Evolutionary conservation across 2,329 filamentous ascomycete genomes (phyloP).

Genomic region (Cryphonectria radicalis): DNA sequence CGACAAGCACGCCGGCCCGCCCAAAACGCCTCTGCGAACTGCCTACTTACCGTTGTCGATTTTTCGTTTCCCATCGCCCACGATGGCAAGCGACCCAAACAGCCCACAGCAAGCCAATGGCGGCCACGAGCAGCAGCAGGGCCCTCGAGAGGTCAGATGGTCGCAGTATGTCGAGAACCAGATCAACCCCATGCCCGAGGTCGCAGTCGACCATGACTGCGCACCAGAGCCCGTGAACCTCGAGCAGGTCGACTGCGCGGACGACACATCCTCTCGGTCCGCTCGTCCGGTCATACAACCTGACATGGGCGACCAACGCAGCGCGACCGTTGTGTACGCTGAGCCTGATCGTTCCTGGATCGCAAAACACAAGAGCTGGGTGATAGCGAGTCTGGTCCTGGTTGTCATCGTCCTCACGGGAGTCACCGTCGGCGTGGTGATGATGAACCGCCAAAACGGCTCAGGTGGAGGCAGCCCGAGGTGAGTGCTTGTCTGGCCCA

Average conservation of each 20-base stretch:
- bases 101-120: conserved; percentile 2
- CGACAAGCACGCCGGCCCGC: background rate
- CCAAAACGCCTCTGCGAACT: background rate
- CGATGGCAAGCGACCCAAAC: background rate
- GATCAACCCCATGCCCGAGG: conserved; percentile 22
- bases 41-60: background rate
- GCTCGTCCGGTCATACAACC: conserved; percentile 15
- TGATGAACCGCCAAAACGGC: conserved; percentile 1
- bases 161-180: conserved; percentile 25
- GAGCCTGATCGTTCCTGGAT: conserved; percentile 18
- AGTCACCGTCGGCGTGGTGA: conserved; percentile 17
- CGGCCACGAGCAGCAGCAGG: conserved; percentile 3
- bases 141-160: background rate
- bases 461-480: background rate
- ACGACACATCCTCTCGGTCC: conserved; percentile 9
- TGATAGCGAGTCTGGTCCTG: conserved; percentile 12
- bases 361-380: conserved; percentile 13
- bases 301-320: conserved; percentile 21
- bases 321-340: conserved; percentile 19
- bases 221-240: conserved; percentile 17
- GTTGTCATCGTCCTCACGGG: conserved; percentile 12
- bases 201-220: background rate
- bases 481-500: background rate
- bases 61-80: background rate
- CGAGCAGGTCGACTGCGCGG: background rate